Evolutionary conservation across 1,284 basidiomycete genomes (phyloP).

Genomic region (Vanrija humicola): DNA sequence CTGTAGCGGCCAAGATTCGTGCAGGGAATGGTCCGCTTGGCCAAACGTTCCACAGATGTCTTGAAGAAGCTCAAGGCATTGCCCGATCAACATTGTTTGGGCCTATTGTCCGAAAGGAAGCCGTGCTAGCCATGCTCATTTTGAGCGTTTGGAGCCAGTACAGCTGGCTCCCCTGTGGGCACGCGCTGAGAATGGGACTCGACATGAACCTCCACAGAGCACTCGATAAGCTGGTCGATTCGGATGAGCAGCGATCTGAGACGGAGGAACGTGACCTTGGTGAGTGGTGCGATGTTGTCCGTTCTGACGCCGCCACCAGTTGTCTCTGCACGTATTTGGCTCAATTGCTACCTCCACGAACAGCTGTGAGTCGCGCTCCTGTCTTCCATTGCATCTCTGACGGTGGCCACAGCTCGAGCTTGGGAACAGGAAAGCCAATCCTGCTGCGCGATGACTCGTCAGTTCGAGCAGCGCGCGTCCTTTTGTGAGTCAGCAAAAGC

Average conservation of each 20-base stretch:
- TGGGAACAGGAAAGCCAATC: conserved; percentile 84
- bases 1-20: conserved; percentile 84
- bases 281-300: conserved; percentile 44
- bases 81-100: conserved; percentile 87
- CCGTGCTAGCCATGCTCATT: conserved; percentile 88
- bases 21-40: conserved; percentile 80
- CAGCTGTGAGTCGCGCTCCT: conserved; percentile 30
- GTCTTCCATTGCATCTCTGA: not conserved
- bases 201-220: conserved; percentile 87
- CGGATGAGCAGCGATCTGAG: conserved; percentile 58
- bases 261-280: conserved; percentile 83
- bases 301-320: conserved; percentile 53
- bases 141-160: conserved; percentile 90
- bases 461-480: conserved; percentile 73
- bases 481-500: conserved; percentile 52
- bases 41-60: conserved; percentile 78
- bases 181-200: conserved; percentile 90
- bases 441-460: conserved; percentile 82
- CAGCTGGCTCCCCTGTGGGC: conserved; percentile 79
- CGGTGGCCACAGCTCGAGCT: conserved; percentile 62
- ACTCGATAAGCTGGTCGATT: conserved; percentile 79
- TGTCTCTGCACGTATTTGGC: conserved; percentile 85
- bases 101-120: conserved; percentile 86
- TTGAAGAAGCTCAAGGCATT: conserved; percentile 91
- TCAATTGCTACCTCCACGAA: conserved; percentile 67